phyloP scores from a whole-genome alignment of 2,329 filamentous ascomycete species.

The Aspergillus eucalypticola region DNA sequence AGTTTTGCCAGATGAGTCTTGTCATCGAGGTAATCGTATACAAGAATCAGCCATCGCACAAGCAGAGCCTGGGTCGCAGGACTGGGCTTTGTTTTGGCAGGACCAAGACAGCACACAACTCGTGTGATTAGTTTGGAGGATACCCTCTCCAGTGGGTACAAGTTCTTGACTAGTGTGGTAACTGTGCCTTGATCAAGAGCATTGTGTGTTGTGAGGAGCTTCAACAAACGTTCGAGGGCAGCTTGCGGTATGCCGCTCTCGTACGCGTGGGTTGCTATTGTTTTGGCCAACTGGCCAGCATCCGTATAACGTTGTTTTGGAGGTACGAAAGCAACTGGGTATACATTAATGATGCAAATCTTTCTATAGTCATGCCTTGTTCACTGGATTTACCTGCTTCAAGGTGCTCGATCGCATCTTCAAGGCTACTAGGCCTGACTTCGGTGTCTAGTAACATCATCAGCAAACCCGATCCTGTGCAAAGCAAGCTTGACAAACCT shows the following conservation, averaged over 20 bases:
- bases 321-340: constrained; percentile 47
- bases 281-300: constrained; percentile 66
- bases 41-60: constrained; percentile 75
- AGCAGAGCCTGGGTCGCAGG: constrained; percentile 69
- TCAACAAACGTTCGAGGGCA: constrained; percentile 63
- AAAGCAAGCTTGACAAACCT: constrained; percentile 17
- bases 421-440: constrained; percentile 26
- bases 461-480: not conserved
- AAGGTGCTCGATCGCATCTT: constrained; percentile 38
- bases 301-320: constrained; percentile 65
- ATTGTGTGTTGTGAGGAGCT: constrained; percentile 65
- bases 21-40: constrained; percentile 70
- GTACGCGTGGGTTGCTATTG: constrained; percentile 63
- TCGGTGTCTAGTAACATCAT: constrained; percentile 12
- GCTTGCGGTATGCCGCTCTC: constrained; percentile 65
- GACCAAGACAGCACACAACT: constrained; percentile 72
- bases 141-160: constrained; percentile 73
- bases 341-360: not conserved
- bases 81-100: constrained; percentile 73
- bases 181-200: constrained; percentile 75
- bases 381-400: constrained; percentile 36
- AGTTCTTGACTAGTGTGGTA: constrained; percentile 67
- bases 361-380: too few species aligned
- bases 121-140: constrained; percentile 61
- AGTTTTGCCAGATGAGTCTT: constrained; percentile 64